A percentile compares a stretch with the other conserved stretches of the same genome.
Evolutionary conservation across 495 filamentous ascomycete species (phyloP).

Genomic region (Pyrenula massariospora): DNA sequence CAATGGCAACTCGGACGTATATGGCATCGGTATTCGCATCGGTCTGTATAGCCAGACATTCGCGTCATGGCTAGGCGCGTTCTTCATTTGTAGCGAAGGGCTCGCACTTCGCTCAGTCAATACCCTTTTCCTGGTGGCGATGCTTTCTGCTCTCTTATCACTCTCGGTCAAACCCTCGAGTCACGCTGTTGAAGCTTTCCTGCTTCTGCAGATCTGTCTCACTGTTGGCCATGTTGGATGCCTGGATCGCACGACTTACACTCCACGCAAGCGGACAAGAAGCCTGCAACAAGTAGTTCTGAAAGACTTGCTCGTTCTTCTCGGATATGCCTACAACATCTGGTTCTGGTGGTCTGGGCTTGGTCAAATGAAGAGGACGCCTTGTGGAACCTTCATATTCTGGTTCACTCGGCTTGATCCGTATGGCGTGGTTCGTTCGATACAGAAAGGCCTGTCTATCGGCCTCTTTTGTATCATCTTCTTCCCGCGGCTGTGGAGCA

Average conservation of each 20-base stretch:
- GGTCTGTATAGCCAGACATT: slow-evolving; percentile 24
- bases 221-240: slow-evolving; percentile 2
- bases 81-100: slow-evolving; percentile 1
- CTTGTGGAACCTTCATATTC: slow-evolving; percentile 9
- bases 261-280: background rate
- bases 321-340: slow-evolving; percentile 5
- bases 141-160: slow-evolving; percentile 1
- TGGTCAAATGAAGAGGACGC: slow-evolving; percentile 8
- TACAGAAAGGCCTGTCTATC: background rate
- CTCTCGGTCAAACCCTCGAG: background rate
- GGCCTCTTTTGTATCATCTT: too few relatives aligned
- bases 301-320: background rate
- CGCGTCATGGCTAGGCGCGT: background rate
- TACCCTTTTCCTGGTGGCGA: slow-evolving; percentile 7
- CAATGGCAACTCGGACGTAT: slow-evolving; percentile 20
- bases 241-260: slow-evolving; percentile 2
- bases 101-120: slow-evolving; percentile 10
- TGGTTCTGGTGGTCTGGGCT: slow-evolving; percentile 12
- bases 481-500: too few relatives aligned
- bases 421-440: slow-evolving; percentile 2
- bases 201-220: slow-evolving; percentile 13
- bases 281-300: background rate
- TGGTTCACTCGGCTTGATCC: slow-evolving; percentile 2
- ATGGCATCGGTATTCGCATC: slow-evolving; percentile 26
- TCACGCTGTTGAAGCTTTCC: slow-evolving; percentile 12